Evolutionary conservation across 257 asterid genomes (phyloP).

Genomic region (Plectranthus barbatus): DNA sequence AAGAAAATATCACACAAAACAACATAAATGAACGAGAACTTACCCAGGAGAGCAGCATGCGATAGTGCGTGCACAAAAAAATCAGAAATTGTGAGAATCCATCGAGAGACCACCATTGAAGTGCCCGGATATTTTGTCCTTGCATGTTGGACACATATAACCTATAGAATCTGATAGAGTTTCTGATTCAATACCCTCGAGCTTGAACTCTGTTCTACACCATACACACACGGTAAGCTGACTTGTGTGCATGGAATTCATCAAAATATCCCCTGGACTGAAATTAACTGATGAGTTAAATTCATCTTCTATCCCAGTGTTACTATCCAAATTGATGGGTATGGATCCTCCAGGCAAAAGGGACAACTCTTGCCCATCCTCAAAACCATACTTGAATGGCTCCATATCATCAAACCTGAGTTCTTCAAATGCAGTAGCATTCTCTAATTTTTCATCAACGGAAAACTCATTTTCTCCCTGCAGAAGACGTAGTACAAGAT

Average conservation of each 20-base stretch:
- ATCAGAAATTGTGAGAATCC: constrained; percentile 46
- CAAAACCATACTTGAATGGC: constrained; percentile 50
- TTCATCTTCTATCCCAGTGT: constrained; percentile 39
- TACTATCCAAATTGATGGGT: constrained; percentile 47
- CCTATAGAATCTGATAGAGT: constrained; percentile 86
- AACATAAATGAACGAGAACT: too few relatives aligned
- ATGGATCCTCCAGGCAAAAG: constrained; percentile 48
- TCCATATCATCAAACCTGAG: constrained; percentile 77
- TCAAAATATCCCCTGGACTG: constrained; percentile 45
- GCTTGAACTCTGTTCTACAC: constrained; percentile 87
- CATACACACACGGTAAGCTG: constrained; percentile 89
- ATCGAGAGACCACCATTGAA: constrained; percentile 50
- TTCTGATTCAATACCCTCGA: constrained; percentile 72
- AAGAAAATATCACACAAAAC: too few relatives aligned
- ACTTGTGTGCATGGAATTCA: constrained; percentile 31
- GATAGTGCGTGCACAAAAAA: neutral
- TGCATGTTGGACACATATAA: constrained; percentile 95
- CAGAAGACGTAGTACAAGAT: constrained; percentile 12
- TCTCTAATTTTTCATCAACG: constrained; percentile 53
- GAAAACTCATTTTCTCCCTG: constrained; percentile 51
- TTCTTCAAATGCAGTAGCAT: constrained; percentile 65
- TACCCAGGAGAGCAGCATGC: constrained; percentile 8
- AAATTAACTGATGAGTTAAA: constrained; percentile 51
- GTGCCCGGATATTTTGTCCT: constrained; percentile 85
- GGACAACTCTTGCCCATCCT: constrained; percentile 40